Percentiles rank a stretch among this genome's conserved stretches.
phyloP scores from a whole-genome alignment of 2,329 filamentous ascomycete genomes.

The Fusarium setosum region DNA sequence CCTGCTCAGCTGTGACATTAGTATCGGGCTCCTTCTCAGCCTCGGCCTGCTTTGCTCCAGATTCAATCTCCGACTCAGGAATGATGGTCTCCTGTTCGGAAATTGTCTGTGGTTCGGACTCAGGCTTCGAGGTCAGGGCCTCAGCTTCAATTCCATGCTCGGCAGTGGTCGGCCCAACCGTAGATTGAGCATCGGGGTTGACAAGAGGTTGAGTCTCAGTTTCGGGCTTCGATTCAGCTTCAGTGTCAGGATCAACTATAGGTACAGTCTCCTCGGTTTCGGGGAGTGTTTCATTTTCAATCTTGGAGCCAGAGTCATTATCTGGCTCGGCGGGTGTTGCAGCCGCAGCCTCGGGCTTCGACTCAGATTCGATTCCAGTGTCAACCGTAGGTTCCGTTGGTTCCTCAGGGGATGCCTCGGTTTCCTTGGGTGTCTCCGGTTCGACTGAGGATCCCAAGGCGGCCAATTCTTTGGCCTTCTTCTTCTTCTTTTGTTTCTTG shows the following conservation, averaged over 20 bases:
- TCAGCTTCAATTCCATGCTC: constrained; percentile 29
- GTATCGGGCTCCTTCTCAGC: constrained; percentile 15
- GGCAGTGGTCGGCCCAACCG: constrained; percentile 24
- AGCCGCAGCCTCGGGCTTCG: constrained; percentile 16
- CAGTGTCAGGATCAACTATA: constrained; percentile 43
- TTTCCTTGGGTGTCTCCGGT: constrained; percentile 29
- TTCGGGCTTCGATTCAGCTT: constrained; percentile 44
- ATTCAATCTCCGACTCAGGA: constrained; percentile 33
- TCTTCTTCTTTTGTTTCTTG: constrained; percentile 42
- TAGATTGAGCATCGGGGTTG: constrained; percentile 22
- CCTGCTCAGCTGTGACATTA: constrained; percentile 26
- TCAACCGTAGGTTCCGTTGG: constrained; percentile 28
- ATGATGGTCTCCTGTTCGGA: constrained; percentile 32
- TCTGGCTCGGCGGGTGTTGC: constrained; percentile 21
- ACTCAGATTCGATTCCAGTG: constrained; percentile 33
- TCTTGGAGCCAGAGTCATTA: constrained; percentile 26
- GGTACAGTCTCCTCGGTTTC: constrained; percentile 40
- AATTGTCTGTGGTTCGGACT: constrained; percentile 28
- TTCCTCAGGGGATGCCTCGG: constrained; percentile 23
- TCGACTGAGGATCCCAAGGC: constrained; percentile 27
- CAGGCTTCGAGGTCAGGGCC: constrained; percentile 14
- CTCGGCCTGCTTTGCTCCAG: constrained; percentile 21
- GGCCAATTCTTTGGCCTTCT: constrained; percentile 38
- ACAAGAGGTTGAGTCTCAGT: constrained; percentile 38
- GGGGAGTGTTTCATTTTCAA: constrained; percentile 36